Percentiles rank a stretch among this genome's conserved stretches.
Evolutionary conservation across 805 yeast species (phyloP).

Genomic region (Barnettozyma pratensis): DNA sequence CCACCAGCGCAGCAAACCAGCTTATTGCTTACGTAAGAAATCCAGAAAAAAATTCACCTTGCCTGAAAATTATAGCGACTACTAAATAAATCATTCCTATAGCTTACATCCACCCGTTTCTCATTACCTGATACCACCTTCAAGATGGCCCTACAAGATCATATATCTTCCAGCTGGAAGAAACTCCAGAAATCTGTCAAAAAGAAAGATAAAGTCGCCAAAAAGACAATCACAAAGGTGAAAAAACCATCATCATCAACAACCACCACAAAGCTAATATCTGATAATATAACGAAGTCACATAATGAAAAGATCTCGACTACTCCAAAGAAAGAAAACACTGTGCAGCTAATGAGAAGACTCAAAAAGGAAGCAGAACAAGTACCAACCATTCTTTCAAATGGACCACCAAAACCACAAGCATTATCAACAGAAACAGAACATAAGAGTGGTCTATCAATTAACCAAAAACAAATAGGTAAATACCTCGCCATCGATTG

Average conservation of each 20-base stretch:
- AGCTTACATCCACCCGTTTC: too few species aligned
- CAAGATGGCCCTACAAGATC: constrained; percentile 7
- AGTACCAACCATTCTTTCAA: constrained; percentile 13
- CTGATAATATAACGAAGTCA: neutral
- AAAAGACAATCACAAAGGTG: neutral
- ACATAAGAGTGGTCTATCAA: constrained; percentile 12
- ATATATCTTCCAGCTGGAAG: constrained; percentile 9
- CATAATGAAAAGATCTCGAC: neutral
- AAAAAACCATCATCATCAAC: neutral
- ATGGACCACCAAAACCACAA: constrained; percentile 11
- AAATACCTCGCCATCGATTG: constrained; percentile 82
- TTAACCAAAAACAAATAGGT: constrained; percentile 47
- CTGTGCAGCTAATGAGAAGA: constrained; percentile 7
- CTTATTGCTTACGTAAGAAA: constrained; percentile 4
- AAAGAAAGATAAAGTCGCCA: neutral
- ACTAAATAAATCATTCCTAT: too few species aligned
- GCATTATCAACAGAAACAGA: constrained; percentile 11
- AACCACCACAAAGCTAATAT: neutral
- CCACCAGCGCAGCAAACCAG: neutral
- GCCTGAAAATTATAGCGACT: neutral
- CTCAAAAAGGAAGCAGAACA: constrained; percentile 10
- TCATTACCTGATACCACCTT: neutral
- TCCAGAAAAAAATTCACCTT: neutral
- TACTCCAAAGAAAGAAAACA: constrained; percentile 2
- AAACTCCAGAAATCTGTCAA: constrained; percentile 5